Conservation (phyloP, 768 basidiomycete genomes). For the Amanita molliuscula region DNA sequence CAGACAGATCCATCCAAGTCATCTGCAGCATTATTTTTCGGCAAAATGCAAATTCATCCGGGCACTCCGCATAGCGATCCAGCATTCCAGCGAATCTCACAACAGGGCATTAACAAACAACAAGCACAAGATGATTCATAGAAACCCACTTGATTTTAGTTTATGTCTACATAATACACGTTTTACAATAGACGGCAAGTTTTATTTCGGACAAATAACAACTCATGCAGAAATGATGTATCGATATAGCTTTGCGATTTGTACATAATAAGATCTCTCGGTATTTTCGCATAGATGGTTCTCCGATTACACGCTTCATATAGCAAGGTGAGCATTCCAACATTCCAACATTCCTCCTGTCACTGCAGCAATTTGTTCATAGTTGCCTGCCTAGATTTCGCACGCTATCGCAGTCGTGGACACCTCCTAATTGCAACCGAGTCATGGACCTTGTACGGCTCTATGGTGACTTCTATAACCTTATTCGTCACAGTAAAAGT, state of each 20-base stretch:
- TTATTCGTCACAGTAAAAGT: background rate
- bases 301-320: background rate
- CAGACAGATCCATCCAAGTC: conserved; percentile 69
- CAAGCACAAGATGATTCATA: background rate
- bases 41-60: conserved; percentile 81
- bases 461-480: background rate
- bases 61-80: conserved; percentile 67
- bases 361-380: background rate
- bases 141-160: background rate
- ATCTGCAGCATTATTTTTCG: conserved; percentile 76
- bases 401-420: no score
- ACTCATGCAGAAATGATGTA: background rate
- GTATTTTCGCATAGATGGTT: background rate
- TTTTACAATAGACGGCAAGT: background rate
- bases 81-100: conserved; percentile 13
- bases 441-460: background rate
- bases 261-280: background rate
- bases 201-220: background rate
- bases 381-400: background rate
- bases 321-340: background rate
- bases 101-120: background rate
- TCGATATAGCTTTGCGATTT: background rate
- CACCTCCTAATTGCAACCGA: no score
- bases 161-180: background rate
- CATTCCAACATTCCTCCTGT: no score